Evolutionary conservation across 176 grass and related monocot genomes (phyloP).

Genomic region (Saccharum officinarum): DNA sequence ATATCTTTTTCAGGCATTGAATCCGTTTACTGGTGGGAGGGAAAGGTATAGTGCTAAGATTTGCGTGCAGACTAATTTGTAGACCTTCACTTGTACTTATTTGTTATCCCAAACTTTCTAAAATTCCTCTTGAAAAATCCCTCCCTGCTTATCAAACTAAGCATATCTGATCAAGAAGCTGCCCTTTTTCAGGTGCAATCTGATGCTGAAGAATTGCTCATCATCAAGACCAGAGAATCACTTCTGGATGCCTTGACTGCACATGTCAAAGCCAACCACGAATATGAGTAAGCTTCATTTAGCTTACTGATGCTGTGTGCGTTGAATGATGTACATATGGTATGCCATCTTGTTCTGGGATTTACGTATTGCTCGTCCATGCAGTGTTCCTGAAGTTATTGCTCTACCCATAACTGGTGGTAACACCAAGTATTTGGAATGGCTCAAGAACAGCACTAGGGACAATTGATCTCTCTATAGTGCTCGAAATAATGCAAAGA

Average conservation of each 20-base stretch:
- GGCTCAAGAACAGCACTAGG: conserved; percentile 80
- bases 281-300: conserved; percentile 65
- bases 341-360: background rate
- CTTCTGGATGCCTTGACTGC: conserved; percentile 73
- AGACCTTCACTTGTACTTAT: background rate
- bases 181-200: conserved; percentile 64
- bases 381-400: conserved; percentile 91
- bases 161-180: background rate
- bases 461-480: conserved; percentile 41
- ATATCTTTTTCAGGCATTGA: conserved; percentile 52
- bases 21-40: conserved; percentile 83
- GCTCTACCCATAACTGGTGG: conserved; percentile 82
- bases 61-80: background rate
- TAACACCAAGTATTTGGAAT: conserved; percentile 84
- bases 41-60: conserved; percentile 43
- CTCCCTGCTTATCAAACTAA: background rate
- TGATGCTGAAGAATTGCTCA: conserved; percentile 81
- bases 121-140: background rate
- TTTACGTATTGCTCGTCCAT: conserved; percentile 21
- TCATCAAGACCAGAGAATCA: conserved; percentile 94
- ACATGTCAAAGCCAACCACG: conserved; percentile 78
- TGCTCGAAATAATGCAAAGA: background rate
- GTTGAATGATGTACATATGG: background rate
- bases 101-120: conserved; percentile 6
- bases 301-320: background rate